Base-by-base conservation (phyloP, 805 yeast species). In the Nakazawaea ernobii region DNA sequence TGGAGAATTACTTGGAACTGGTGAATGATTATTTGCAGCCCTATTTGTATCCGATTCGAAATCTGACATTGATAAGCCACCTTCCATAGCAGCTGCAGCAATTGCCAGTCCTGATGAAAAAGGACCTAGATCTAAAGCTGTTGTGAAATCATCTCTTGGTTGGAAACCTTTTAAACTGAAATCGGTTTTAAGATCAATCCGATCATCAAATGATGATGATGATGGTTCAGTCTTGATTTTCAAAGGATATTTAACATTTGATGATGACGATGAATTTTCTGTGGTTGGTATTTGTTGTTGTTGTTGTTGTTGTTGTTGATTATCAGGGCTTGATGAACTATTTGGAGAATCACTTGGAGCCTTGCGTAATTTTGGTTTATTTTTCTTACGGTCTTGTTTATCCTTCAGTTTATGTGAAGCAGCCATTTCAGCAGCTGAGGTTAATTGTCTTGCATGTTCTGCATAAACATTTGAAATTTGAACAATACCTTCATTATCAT, bases 401-500 rank as follows among this genome's bases (percentile, higher is more conserved):
- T 45, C 48, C 15, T 45, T 45, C 40, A 39, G 32, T 15, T 46
- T 46, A 28, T 14, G 17, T 8, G 36, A 41, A 8, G 49, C 29
- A 8, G 44, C 49, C 11, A 26, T 32, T 20, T 39, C 29, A 20
- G 44, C 14, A 2, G 43, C 30, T 13, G 48, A 30, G 11, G 48
- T 29, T 4, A 39, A n/a, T 26, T 45, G 46, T 17, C 42, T 48
- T 35, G 52, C 50, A 53, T 69, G 73, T 20, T 62, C 61, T 6
- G 69, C 68, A 57, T 70, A 71, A 37, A 61, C 56, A 42, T 54
- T 56, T 3, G 69, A 51, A 13, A 66, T 65, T 15, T 49, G 45
- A 7, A 54, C 55, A 13, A 66, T 51, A 30, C 63, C 66, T 15
- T 50, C 49, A 11, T 55, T 53, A 27, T 60, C 56, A 30, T 56